Conservation (phyloP, 257 asterid species). For the Lycium ferocissimum region DNA sequence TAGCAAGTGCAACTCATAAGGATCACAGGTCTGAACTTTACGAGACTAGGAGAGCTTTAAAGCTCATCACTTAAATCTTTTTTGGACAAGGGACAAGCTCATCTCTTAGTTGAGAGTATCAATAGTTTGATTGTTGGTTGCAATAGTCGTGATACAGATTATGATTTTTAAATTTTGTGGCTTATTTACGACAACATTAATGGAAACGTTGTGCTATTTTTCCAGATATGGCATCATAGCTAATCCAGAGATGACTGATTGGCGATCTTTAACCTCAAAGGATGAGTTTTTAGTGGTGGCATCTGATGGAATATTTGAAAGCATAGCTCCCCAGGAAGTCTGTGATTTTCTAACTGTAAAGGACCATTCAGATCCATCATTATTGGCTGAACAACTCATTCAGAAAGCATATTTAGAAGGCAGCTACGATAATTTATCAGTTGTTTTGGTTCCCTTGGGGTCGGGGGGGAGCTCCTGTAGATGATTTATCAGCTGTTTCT, state of each 20-base stretch:
- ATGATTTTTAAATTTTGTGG: not conserved
- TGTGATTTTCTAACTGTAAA: constrained; percentile 12
- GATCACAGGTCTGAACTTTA: not conserved
- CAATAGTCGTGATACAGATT: not conserved
- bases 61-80: not conserved
- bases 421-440: not conserved
- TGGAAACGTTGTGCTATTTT: not conserved
- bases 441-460: not conserved
- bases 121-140: not conserved
- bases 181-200: not conserved
- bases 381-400: not conserved
- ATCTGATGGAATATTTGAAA: constrained; percentile 8
- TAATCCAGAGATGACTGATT: not conserved
- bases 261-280: not conserved
- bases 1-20: not conserved
- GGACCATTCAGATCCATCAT: not conserved
- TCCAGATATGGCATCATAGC: not conserved
- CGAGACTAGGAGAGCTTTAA: not conserved
- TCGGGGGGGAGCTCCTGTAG: not conserved
- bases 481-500: not conserved
- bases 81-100: not conserved
- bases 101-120: not conserved
- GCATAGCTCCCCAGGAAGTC: not conserved
- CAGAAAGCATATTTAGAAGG: not conserved
- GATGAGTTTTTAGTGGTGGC: constrained; percentile 5